Percentiles rank a stretch among this genome's conserved stretches.
phyloP scores from a whole-genome alignment of 2,329 filamentous ascomycete genomes.

The Fusarium gaditjirri region DNA sequence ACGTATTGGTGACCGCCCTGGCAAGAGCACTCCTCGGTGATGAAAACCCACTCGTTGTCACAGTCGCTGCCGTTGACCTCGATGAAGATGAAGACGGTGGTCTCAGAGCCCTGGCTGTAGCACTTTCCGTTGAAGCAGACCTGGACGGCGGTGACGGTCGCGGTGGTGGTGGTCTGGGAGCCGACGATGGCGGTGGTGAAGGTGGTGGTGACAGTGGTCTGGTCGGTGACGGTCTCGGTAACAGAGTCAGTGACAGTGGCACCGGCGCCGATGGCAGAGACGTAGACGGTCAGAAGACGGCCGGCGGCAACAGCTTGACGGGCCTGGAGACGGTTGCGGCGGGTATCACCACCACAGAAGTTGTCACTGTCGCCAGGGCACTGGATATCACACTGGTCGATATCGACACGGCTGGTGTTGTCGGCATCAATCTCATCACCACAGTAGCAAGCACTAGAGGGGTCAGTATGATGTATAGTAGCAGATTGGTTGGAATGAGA shows the following conservation, averaged over 20 bases:
- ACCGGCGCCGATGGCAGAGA: background rate
- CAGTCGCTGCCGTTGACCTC: conserved; percentile 30
- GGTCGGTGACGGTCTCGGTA: conserved; percentile 7
- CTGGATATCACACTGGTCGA: conserved; percentile 14
- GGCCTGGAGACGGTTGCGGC: conserved; percentile 5
- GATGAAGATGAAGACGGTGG: conserved; percentile 30
- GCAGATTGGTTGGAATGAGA: rapidly evolving
- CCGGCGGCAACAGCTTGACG: conserved; percentile 29
- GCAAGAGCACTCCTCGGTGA: conserved; percentile 30
- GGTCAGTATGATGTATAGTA: background rate
- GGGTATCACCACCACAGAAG: conserved; percentile 32
- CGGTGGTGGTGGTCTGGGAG: background rate
- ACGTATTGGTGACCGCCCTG: conserved; percentile 27
- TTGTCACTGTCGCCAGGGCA: conserved; percentile 31
- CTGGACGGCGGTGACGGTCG: conserved; percentile 25
- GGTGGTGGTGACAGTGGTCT: conserved; percentile 26
- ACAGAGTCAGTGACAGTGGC: background rate
- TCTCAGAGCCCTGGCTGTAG: background rate
- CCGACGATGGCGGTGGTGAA: conserved; percentile 6
- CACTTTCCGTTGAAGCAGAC: conserved; percentile 23
- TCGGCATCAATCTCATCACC: conserved; percentile 7
- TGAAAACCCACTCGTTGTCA: conserved; percentile 22
- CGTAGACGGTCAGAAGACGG: conserved; percentile 31
- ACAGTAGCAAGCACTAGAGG: conserved; percentile 37
- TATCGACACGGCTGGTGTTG: background rate